These are phyloP conservation scores for Grosmannia clavigera DNA, from an alignment of 2,329 filamentous ascomycete genomes.

Conservation along the genomic window DNA sequence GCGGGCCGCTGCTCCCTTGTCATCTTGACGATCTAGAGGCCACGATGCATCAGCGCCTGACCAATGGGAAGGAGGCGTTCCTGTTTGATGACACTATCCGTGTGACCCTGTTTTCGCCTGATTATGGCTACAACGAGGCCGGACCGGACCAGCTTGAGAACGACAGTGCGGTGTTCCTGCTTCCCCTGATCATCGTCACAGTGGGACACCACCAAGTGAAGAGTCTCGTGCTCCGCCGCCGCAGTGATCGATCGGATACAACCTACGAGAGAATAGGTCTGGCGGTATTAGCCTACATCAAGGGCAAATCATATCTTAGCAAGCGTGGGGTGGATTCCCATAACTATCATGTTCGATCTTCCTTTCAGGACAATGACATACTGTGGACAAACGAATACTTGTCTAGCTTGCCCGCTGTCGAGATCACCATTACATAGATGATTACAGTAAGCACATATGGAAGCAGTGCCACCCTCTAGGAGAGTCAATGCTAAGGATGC, in stretches of 20 bases:
- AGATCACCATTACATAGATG: not conserved
- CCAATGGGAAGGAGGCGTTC: not conserved
- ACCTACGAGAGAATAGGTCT: not conserved
- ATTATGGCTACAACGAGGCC: not conserved
- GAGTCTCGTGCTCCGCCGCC: not conserved
- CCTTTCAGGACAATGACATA: not conserved
- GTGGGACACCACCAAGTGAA: not conserved
- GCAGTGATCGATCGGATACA: not conserved
- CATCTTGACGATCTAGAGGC: not conserved
- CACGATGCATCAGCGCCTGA: not conserved
- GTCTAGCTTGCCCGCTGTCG: not conserved
- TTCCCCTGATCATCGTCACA: not conserved
- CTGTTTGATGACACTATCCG: not conserved
- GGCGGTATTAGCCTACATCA: not conserved
- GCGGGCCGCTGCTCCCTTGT: not conserved
- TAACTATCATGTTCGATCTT: not conserved
- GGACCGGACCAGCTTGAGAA: not conserved
- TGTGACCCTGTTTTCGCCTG: not conserved
- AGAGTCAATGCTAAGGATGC: no score
- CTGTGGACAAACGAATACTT: not conserved
- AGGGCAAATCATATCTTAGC: not conserved
- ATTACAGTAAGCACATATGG: not conserved
- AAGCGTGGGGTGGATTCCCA: not conserved
- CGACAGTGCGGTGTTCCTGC: not conserved
- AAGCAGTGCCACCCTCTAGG: no score